phyloP scores from a whole-genome alignment of 495 filamentous ascomycete genomes.

The Penicillium bialowiezense region DNA sequence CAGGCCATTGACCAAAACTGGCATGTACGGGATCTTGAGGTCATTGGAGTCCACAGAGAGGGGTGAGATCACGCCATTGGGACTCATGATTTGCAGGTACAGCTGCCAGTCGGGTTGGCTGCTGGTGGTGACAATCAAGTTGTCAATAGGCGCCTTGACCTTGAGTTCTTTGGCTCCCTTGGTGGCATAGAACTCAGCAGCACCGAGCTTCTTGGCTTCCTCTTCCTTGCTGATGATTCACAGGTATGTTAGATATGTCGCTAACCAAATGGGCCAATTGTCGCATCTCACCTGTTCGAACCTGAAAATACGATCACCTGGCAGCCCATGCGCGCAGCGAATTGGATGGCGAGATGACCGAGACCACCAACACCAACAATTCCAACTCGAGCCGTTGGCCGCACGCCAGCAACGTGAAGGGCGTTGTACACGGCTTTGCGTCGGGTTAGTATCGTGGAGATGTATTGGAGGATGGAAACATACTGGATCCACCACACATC shows the following conservation, averaged over 20 bases:
- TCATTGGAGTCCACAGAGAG: conserved; percentile 46
- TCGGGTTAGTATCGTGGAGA: background rate
- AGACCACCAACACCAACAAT: conserved; percentile 62
- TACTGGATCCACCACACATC: conserved; percentile 50
- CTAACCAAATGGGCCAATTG: background rate
- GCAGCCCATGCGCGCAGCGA: conserved; percentile 60
- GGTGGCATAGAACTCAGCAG: conserved; percentile 45
- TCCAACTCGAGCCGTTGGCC: conserved; percentile 52
- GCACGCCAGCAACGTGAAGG: conserved; percentile 38
- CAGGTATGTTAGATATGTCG: background rate
- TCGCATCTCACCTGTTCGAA: conserved; percentile 31
- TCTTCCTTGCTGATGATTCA: conserved; percentile 44
- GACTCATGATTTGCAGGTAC: conserved; percentile 40
- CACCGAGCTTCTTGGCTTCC: conserved; percentile 54
- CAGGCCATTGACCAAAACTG: conserved; percentile 45
- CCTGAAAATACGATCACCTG: conserved; percentile 59
- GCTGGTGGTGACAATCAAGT: conserved; percentile 49
- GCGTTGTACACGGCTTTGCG: conserved; percentile 31
- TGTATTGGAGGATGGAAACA: background rate
- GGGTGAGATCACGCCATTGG: conserved; percentile 49
- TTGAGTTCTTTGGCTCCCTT: conserved; percentile 39
- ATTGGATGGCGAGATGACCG: conserved; percentile 64
- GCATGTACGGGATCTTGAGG: conserved; percentile 53
- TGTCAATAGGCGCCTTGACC: conserved; percentile 31
- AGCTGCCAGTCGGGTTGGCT: conserved; percentile 40